Conservation (phyloP, 75 land plant genomes). For the Ceratopteris richardii region DNA sequence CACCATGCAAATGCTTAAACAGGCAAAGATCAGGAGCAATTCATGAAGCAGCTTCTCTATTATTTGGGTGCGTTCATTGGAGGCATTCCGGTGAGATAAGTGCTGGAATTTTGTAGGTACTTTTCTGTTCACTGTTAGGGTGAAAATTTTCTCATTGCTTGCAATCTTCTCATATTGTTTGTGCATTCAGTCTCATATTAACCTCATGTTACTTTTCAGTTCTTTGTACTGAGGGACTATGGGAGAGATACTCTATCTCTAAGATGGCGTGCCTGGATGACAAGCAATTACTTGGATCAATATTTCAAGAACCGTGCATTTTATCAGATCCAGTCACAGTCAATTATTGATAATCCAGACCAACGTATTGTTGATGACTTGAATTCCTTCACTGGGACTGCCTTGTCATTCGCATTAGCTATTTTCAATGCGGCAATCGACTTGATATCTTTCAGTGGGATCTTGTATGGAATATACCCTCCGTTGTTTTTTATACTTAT, state of each 20-base stretch:
- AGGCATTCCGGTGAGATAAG: slow-evolving; percentile 98
- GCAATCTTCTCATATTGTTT: too few species aligned
- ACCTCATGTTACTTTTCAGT: slow-evolving; percentile 21
- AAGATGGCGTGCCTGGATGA: slow-evolving; percentile 99
- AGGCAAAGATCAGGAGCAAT: slow-evolving; percentile 98
- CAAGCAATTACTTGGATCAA: slow-evolving; percentile 75
- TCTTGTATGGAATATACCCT: slow-evolving; percentile 88
- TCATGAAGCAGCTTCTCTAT: slow-evolving; percentile 76
- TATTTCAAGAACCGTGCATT: slow-evolving; percentile 77
- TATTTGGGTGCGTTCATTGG: slow-evolving; percentile 84
- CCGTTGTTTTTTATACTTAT: slow-evolving; percentile 84
- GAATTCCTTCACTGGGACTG: slow-evolving; percentile 86
- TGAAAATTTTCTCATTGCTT: too few species aligned
- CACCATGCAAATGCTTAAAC: background rate
- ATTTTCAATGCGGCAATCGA: slow-evolving; percentile 84
- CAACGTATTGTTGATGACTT: slow-evolving; percentile 96
- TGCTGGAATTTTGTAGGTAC: slow-evolving; percentile 68
- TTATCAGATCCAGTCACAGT: slow-evolving; percentile 91
- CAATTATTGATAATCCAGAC: slow-evolving; percentile 95
- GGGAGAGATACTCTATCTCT: slow-evolving; percentile 71
- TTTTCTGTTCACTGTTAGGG: slow-evolving; percentile 16
- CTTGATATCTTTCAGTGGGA: slow-evolving; percentile 91
- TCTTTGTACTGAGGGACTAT: slow-evolving; percentile 98
- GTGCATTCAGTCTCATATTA: too few species aligned
- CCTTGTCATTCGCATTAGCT: slow-evolving; percentile 77